Evolutionary conservation across 495 filamentous ascomycete species (phyloP), one percentile per base, ranked within the genome.

Genomic region (Aspergillus incahuasiensis): DNA sequence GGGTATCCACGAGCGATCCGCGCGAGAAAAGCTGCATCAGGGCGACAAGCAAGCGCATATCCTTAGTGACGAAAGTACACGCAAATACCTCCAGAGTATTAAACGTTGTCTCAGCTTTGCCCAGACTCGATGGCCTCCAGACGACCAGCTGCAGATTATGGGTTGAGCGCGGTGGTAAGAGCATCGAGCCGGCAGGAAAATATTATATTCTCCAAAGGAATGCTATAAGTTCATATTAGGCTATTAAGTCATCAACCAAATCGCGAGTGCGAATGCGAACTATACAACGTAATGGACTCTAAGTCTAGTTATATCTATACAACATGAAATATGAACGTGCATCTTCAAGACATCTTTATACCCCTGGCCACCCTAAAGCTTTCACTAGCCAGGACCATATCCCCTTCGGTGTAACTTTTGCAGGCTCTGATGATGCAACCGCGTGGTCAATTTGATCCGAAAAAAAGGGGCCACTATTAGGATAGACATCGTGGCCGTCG

Each of bases 101-200:
- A 98, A 98, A 78, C 79, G 94, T 48, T 97, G 92, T 68, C 70
- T 98, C 62, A 96, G 90, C 58, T 98, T 96, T 78, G 92, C 94
- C 24, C 94, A 98, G 76, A 90, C 91, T 19, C 82, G 94, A 61
- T 98, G 94, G 94, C 89, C 90, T 44, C 95, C 94, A 11, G 87
- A 94, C 66, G 92, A 98, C 77, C 78, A 89, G 52, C 75, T 89
- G 67, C 94, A 98, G 78, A 71, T 98, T 58, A 98, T 98, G 94
- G 95, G 94, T n/a, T 96, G 77, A 52, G 43, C 21, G 51, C 40
- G 22, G 16, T 15, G 3, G 12, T 39, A 6, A 21, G 15, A n/a
- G 43, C 24, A 5, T 43, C 35, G 21, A 11, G 50, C 24, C 8
- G 38, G 41, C 25, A 15, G 38, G 25, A 30, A 43, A 15, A 50